A percentile compares a stretch with the other conserved stretches of the same genome.
Conservation (phyloP, 2,329 filamentous ascomycete genomes). For the Leptographium procerum region DNA sequence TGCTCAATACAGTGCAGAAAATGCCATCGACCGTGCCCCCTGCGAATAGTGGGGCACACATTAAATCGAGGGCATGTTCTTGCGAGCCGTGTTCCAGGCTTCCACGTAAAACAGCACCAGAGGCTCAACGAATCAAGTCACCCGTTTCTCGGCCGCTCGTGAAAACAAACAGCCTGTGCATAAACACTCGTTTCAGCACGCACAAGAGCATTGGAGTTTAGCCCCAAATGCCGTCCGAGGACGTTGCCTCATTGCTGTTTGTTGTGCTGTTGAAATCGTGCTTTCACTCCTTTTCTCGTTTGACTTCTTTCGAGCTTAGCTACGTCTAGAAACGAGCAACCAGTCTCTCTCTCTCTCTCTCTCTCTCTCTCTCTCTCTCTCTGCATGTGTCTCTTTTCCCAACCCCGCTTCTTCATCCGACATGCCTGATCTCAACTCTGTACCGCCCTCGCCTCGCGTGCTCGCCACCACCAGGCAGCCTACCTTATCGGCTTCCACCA, state of each 20-base stretch:
- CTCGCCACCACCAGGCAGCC: slow-evolving; percentile 31
- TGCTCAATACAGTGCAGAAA: not conserved
- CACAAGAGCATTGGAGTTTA: not conserved
- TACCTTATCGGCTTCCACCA: not conserved
- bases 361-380: not conserved
- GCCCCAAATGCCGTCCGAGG: not conserved
- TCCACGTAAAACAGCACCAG: not conserved
- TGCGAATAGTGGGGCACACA: not conserved
- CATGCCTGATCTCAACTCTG: slow-evolving; percentile 47
- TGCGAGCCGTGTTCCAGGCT: not conserved
- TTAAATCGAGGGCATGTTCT: not conserved
- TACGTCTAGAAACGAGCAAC: not conserved
- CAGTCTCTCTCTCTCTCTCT: not conserved
- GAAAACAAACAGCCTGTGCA: not conserved
- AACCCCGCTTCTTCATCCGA: not conserved
- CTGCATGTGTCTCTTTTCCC: not conserved
- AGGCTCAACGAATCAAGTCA: not conserved
- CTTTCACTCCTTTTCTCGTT: not conserved
- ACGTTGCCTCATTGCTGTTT: not conserved
- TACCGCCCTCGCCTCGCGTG: slow-evolving; percentile 37
- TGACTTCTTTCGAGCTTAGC: not conserved
- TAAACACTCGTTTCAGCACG: not conserved
- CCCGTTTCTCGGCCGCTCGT: not conserved
- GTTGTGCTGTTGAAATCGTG: not conserved
- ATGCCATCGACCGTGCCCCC: not conserved